These are phyloP conservation scores for Penicillium concentricum DNA, from an alignment of 2,329 filamentous ascomycete species.

Conservation along the genomic window DNA sequence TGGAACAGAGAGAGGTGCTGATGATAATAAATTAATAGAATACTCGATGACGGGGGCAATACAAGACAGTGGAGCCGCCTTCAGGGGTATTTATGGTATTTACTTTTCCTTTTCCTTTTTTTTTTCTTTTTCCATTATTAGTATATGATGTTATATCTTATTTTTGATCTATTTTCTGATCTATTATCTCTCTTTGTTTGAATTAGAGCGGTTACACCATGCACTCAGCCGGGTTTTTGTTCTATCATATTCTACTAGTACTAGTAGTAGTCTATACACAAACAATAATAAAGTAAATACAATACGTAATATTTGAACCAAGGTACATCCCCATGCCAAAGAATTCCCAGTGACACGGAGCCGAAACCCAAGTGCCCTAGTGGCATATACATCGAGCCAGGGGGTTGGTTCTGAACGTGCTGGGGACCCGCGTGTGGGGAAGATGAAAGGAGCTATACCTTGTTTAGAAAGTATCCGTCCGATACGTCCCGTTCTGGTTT, in stretches of 20 bases:
- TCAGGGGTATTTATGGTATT: conserved; percentile 13
- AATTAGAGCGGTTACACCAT: neutral
- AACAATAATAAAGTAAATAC: neutral
- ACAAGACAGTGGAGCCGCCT: conserved; percentile 5
- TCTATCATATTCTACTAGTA: neutral
- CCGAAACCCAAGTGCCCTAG: conserved; percentile 12
- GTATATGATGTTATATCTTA: neutral
- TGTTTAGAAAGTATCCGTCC: neutral
- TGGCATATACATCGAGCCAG: conserved; percentile 3
- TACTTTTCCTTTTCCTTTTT: neutral
- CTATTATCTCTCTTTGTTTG: neutral
- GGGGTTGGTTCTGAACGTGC: conserved; percentile 18
- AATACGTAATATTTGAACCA: neutral
- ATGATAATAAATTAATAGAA: conserved; percentile 12
- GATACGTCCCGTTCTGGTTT: conserved; percentile 1
- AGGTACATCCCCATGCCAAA: neutral
- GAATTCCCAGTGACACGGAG: conserved; percentile 8
- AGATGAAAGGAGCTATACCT: neutral
- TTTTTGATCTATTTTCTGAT: neutral
- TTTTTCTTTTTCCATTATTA: neutral
- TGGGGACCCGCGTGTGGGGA: conserved; percentile 10
- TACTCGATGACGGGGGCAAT: conserved; percentile 8
- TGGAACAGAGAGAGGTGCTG: conserved; percentile 6
- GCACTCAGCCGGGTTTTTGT: neutral
- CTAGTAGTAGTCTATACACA: too few relatives aligned